These are phyloP conservation scores for Setomelanomma holmii DNA, from an alignment of 2,329 filamentous ascomycete genomes.

Conservation along the genomic window DNA sequence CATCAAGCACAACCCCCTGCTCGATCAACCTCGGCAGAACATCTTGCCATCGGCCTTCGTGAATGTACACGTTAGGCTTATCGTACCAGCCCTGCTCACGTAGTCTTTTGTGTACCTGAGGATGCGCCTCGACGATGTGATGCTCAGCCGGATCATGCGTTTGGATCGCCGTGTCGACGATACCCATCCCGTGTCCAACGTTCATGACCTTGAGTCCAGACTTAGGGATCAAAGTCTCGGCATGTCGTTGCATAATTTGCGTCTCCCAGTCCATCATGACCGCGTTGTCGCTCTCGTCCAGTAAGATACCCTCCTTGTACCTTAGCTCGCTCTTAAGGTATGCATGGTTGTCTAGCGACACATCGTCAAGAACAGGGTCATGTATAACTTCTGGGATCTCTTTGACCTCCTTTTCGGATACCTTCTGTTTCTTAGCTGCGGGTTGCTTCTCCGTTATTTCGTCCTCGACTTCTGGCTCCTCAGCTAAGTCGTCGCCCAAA, in stretches of 20 bases:
- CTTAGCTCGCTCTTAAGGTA: conserved; percentile 43
- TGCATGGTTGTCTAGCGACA: conserved; percentile 50
- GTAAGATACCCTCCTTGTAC: conserved; percentile 56
- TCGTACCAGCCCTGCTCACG: conserved; percentile 72
- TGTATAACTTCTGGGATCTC: conserved; percentile 32
- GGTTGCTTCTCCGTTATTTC: conserved; percentile 31
- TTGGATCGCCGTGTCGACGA: conserved; percentile 79
- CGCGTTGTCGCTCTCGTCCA: conserved; percentile 78
- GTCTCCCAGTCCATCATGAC: conserved; percentile 97
- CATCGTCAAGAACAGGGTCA: conserved; percentile 39
- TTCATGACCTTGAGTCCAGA: conserved; percentile 76
- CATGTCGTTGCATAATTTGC: conserved; percentile 81
- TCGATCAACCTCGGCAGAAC: conserved; percentile 72
- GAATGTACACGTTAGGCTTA: conserved; percentile 65
- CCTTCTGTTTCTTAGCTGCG: conserved; percentile 44
- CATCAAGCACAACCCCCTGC: conserved; percentile 76
- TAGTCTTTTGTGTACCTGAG: conserved; percentile 74
- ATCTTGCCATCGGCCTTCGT: conserved; percentile 82
- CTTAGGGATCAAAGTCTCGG: conserved; percentile 69
- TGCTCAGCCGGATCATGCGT: conserved; percentile 71
- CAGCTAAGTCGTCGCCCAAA: conserved; percentile 28
- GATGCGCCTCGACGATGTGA: conserved; percentile 88
- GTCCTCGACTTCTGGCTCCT: conserved; percentile 9
- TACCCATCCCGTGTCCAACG: conserved; percentile 90
- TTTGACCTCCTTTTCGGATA: conserved; percentile 36